phyloP scores from a whole-genome alignment of 1,284 basidiomycete species.

The Sporisorium sorghi region DNA sequence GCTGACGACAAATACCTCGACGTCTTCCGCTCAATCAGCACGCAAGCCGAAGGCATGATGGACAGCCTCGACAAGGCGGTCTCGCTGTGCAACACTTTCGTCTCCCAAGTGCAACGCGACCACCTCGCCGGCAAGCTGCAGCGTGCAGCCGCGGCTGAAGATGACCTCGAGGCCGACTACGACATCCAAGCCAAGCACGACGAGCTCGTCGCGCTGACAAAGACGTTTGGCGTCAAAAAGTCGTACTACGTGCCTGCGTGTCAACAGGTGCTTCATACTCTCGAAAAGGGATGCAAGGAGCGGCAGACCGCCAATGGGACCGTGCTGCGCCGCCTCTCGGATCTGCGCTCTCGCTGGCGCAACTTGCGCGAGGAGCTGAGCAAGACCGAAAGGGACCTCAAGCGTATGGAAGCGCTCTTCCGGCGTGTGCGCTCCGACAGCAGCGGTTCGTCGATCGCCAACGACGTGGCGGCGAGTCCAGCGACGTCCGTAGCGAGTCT shows the following conservation, averaged over 20 bases:
- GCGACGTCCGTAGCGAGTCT: conserved; percentile 36
- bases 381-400: conserved; percentile 84
- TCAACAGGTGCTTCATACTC: conserved; percentile 88
- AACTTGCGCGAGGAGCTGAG: conserved; percentile 80
- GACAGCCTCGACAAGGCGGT: conserved; percentile 89
- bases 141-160: conserved; percentile 14
- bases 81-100: conserved; percentile 79
- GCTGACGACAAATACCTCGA: conserved; percentile 95
- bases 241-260: conserved; percentile 92
- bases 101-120: conserved; percentile 42
- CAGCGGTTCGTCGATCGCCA: conserved; percentile 31
- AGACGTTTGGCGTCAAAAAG: conserved; percentile 57
- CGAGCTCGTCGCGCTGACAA: conserved; percentile 44
- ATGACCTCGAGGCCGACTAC: conserved; percentile 35
- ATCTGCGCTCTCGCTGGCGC: conserved; percentile 85
- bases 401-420: conserved; percentile 76
- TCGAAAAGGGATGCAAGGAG: conserved; percentile 89
- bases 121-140: conserved; percentile 28
- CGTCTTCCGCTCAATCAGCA: conserved; percentile 89
- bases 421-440: conserved; percentile 39
- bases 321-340: conserved; percentile 84
- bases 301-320: conserved; percentile 94
- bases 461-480: conserved; percentile 34
- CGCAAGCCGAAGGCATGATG: conserved; percentile 97
- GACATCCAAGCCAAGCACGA: conserved; percentile 43